Evolutionary conservation across 176 grass and related monocot species (phyloP), one percentile per base, ranked within the genome.

Genomic region (Dendrocalamus sinicus): DNA sequence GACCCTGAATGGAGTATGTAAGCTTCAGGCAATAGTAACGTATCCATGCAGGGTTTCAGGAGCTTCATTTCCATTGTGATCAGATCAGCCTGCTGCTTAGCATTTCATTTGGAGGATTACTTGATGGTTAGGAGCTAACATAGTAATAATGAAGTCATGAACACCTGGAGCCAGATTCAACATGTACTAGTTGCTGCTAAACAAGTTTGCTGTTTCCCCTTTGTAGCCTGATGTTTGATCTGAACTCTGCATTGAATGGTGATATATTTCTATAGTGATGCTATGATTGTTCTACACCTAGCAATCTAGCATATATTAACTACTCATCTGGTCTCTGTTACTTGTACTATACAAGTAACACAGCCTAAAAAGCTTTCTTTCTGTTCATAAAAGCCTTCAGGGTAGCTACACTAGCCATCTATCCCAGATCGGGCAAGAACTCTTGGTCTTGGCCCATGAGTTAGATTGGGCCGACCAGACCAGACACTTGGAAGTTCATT

Each of bases 1-100:
- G 89, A 94, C 82, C 90, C 95, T 30, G 85, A 80, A 58, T 94
- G 91, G 84, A 88, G 35, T n/a, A 45, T 76, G 76, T 89, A 47
- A 85, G 43, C 39, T 80, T 16, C 62, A 81, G 74, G 80, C 77
- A 70, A 67, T 50, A 39, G 10, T 52, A 13, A 17, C 6, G 12
- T 81, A 17, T 51, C 16, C 1, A 10, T 84, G 55, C 52, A 83
- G 43, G 69, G 8, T 22, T 9, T 14, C 40, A 26, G 44, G 58
- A 84, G 59, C 45, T 65, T 23, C 59, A 43, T 2, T 66, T 84
- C 4, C 51, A 52, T 35, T 20, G 45, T 19, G 28, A 5, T 65
- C 70, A 17, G 32, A 26, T 22, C 26, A 17, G 12, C 46, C 17
- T 1, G 11, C 43, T 24, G 57, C 81, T 62, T 40, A 41, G 1